Percentiles rank a stretch among this genome's conserved stretches.
Conservation (phyloP, 2,329 filamentous ascomycete species). For the Aspergillus hortae region DNA sequence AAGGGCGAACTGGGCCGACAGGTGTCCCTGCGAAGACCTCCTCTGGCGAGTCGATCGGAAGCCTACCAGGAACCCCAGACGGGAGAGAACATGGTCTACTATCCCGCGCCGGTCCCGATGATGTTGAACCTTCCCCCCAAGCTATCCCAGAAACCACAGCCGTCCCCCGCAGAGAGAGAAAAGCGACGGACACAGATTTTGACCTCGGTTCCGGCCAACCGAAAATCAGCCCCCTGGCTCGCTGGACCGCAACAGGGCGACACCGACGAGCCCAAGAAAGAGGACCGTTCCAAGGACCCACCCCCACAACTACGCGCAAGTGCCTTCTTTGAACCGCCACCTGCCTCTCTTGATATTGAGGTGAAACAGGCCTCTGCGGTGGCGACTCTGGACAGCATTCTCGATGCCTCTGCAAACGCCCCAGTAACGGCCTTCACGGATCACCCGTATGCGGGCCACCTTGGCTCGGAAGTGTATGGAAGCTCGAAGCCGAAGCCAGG, state of each 20-base stretch:
- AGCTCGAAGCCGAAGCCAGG: constrained; percentile 27
- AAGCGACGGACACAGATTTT: constrained; percentile 71
- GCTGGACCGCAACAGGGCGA: constrained; percentile 19
- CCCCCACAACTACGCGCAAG: constrained; percentile 87
- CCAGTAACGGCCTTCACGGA: constrained; percentile 91
- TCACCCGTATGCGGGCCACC: constrained; percentile 73
- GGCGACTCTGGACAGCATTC: constrained; percentile 82
- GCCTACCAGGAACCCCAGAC: constrained; percentile 46
- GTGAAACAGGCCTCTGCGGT: constrained; percentile 76
- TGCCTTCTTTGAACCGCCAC: constrained; percentile 76
- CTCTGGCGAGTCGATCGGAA: constrained; percentile 37
- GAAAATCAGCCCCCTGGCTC: constrained; percentile 52
- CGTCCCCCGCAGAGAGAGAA: constrained; percentile 52
- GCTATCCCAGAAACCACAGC: constrained; percentile 68
- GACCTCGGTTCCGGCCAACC: constrained; percentile 55
- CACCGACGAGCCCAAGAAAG: constrained; percentile 13
- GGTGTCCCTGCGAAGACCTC: constrained; percentile 37
- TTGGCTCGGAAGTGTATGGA: constrained; percentile 75
- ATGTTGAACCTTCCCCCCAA: constrained; percentile 91
- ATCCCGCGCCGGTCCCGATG: constrained; percentile 88
- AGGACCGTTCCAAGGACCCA: constrained; percentile 50
- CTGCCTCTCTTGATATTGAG: constrained; percentile 53
- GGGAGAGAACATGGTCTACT: constrained; percentile 83
- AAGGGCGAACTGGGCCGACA: constrained; percentile 26
- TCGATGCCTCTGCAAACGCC: constrained; percentile 82